Conservation (phyloP, 106 monocot species). For the Allium cepa region DNA sequence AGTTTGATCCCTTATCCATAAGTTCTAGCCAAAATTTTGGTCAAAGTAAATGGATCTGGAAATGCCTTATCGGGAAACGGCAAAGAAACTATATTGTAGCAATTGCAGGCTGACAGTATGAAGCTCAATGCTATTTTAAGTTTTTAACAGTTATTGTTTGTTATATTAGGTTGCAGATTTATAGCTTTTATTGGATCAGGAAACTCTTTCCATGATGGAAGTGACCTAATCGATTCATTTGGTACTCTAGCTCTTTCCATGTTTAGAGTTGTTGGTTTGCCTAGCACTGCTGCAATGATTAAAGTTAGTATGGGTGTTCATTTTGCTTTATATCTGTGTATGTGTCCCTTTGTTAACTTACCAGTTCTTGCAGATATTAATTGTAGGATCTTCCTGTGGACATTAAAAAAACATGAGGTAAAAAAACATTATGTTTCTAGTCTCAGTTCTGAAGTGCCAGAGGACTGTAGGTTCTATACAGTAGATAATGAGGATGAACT, state of each 20-base stretch:
- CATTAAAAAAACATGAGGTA: slow-evolving; percentile 58
- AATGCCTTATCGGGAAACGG: too few relatives aligned
- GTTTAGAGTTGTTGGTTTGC: slow-evolving; percentile 78
- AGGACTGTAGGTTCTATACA: slow-evolving; percentile 76
- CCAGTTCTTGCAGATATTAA: too few relatives aligned
- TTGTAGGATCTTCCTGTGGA: slow-evolving; percentile 71
- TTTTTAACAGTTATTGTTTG: too few relatives aligned
- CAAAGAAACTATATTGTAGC: too few relatives aligned
- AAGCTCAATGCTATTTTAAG: too few relatives aligned
- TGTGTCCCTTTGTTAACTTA: not conserved
- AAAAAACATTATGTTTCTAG: slow-evolving; percentile 48
- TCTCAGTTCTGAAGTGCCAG: slow-evolving; percentile 74
- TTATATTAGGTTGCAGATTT: slow-evolving; percentile 98
- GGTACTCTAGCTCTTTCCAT: slow-evolving; percentile 76
- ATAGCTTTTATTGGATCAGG: slow-evolving; percentile 77
- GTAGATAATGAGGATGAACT: slow-evolving; percentile 84
- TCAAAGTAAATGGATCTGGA: too few relatives aligned
- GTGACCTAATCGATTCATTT: slow-evolving; percentile 65
- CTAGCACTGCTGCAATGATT: slow-evolving; percentile 81
- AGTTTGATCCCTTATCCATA: too few relatives aligned
- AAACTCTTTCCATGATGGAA: slow-evolving; percentile 40
- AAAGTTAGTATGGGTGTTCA: slow-evolving; percentile 59
- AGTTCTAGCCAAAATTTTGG: too few relatives aligned
- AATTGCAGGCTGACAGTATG: too few relatives aligned
- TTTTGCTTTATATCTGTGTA: too few relatives aligned